Evolutionary conservation across 805 yeast species (phyloP), one percentile per base, ranked within the genome.

Genomic region (Candida ovalis): DNA sequence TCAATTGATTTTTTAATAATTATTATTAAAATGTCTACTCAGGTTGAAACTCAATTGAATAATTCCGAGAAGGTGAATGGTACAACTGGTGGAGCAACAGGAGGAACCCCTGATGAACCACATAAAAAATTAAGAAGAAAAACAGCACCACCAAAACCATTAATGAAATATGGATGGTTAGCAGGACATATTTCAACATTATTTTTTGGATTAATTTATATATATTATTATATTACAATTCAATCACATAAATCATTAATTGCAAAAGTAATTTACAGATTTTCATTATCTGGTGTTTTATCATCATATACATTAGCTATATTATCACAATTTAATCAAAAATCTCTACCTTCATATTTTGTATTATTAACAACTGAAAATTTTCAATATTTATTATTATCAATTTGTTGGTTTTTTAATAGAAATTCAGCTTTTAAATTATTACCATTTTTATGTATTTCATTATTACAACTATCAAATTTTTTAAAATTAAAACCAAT

Each of bases 341-440:
- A 72, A 25, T 57, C 70, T 4, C 72, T 76, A 45, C 95, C 96
- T 6, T 74, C 82, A 4, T 74, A 81, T 60, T 76, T 77, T 47
- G 79, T 82, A 4, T 69, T 90, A 61, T 60, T 88, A 46, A 82
- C 90, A 9, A 79, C 88, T 22, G 88, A 81, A 55, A 86, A 87
- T 62, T 86, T 86, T 72, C 96, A 88, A 66, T 80, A 78, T 59
- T 68, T 82, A 46, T 52, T 78, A 3, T 65, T 86, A 47, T 77
- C 82, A 0, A 24, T 62, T 3, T 67, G 80, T 18, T 86, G 92
- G 92, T 60, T 80, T 42, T 64, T 84, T 47, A 78, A 84, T 36
- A 80, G 86, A 67, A 73, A 76, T 51, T 82, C 90, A 1, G 66
- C 79, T 4, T 84, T 82, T 69, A 86, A 85, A 61, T 56, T 86